Evolutionary conservation across 2,329 filamentous ascomycete species (phyloP).

Genomic region (Penicillium sp.): DNA sequence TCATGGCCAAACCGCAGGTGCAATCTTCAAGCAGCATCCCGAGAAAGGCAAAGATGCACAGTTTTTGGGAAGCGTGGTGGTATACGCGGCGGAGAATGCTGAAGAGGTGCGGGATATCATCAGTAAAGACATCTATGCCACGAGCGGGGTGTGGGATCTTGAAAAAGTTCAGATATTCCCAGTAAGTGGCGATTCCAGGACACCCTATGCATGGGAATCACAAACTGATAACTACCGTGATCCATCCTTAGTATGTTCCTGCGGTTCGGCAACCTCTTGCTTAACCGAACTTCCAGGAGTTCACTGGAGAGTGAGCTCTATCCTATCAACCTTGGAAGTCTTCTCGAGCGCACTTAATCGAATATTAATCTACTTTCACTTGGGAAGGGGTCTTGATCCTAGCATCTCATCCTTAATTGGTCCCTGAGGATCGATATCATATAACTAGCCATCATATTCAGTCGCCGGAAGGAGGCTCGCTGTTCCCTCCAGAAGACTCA

Average conservation of each 20-base stretch:
- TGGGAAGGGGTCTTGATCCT: not conserved
- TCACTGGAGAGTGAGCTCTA: not conserved
- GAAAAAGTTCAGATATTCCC: constrained; percentile 20
- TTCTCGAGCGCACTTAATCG: too few relatives aligned
- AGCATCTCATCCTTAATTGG: not conserved
- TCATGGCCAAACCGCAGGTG: constrained; percentile 4
- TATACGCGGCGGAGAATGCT: constrained; percentile 18
- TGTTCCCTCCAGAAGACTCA: constrained; percentile 19
- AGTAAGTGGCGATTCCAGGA: constrained; percentile 3
- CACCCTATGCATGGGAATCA: not conserved
- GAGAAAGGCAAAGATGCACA: constrained; percentile 11
- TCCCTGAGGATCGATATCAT: not conserved
- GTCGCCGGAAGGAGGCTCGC: constrained; percentile 15
- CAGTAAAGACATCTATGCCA: constrained; percentile 21
- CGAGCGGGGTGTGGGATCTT: constrained; percentile 25
- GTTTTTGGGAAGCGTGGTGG: constrained; percentile 23
- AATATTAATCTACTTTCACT: too few relatives aligned
- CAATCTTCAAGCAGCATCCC: constrained; percentile 19
- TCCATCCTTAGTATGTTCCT: constrained; percentile 9
- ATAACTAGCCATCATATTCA: not conserved
- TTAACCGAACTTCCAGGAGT: not conserved
- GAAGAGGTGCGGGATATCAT: constrained; percentile 22
- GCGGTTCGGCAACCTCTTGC: constrained; percentile 10
- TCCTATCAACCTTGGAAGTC: too few relatives aligned
- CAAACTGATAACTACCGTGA: not conserved